Conservation (phyloP, 1,284 basidiomycete genomes). For the Sanghuangporus weigelae region DNA sequence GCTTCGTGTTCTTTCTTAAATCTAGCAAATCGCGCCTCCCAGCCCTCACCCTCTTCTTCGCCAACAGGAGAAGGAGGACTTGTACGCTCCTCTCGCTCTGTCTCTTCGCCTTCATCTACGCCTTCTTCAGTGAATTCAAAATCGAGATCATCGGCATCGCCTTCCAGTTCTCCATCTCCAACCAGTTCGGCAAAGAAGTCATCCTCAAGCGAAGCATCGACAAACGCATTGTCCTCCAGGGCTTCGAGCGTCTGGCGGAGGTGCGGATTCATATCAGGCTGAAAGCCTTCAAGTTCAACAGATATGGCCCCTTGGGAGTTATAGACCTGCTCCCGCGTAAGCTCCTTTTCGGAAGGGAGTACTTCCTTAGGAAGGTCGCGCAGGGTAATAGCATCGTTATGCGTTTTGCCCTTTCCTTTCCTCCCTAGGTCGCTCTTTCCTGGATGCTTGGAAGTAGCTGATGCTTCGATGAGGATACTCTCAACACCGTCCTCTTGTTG, state of each 20-base stretch:
- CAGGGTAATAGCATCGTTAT: slow-evolving; percentile 25
- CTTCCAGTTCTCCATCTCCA: slow-evolving; percentile 60
- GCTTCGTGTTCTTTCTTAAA: slow-evolving; percentile 54
- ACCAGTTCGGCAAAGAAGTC: slow-evolving; percentile 75
- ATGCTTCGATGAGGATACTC: slow-evolving; percentile 71
- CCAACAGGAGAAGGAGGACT: not conserved
- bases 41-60: slow-evolving; percentile 33
- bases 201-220: slow-evolving; percentile 62
- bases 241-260: slow-evolving; percentile 92
- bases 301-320: slow-evolving; percentile 75
- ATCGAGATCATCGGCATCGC: slow-evolving; percentile 44
- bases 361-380: slow-evolving; percentile 62
- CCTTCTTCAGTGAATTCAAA: slow-evolving; percentile 73
- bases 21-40: slow-evolving; percentile 73
- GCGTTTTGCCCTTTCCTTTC: slow-evolving; percentile 33
- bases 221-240: slow-evolving; percentile 93
- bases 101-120: slow-evolving; percentile 27
- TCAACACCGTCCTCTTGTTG: slow-evolving; percentile 71
- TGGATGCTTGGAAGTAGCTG: slow-evolving; percentile 33
- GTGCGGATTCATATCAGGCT: slow-evolving; percentile 96
- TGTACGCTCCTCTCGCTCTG: slow-evolving; percentile 23
- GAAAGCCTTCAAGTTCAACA: slow-evolving; percentile 81
- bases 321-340: slow-evolving; percentile 60
- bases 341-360: slow-evolving; percentile 67
- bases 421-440: slow-evolving; percentile 9